phyloP scores from a whole-genome alignment of 495 filamentous ascomycete species.

The Annulohypoxylon maeteangense region DNA sequence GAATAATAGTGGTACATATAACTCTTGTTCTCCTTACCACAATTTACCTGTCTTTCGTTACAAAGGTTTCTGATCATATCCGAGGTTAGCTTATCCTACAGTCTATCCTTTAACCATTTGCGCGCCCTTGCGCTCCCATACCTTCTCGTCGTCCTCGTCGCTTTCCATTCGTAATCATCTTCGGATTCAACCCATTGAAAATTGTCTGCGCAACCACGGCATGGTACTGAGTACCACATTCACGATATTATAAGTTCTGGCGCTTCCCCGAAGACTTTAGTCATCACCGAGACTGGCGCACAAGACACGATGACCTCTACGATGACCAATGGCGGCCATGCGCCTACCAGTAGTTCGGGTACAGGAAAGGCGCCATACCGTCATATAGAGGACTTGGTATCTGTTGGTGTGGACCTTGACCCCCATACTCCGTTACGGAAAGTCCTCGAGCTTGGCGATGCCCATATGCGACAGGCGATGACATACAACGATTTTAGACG shows the following conservation, averaged over 20 bases:
- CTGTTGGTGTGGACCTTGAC: conserved; percentile 56
- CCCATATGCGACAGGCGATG: conserved; percentile 61
- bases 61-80: neutral
- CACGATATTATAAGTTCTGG: conserved; percentile 41
- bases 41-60: neutral
- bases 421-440: conserved; percentile 58
- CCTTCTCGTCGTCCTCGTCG: neutral
- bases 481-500: conserved; percentile 62
- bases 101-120: neutral
- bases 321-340: neutral
- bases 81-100: neutral
- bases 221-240: neutral
- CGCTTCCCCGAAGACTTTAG: conserved; percentile 28
- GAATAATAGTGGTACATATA: conserved; percentile 44
- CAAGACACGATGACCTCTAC: conserved; percentile 13
- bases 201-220: neutral
- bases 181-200: neutral
- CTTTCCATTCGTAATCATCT: neutral
- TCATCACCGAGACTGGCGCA: conserved; percentile 8
- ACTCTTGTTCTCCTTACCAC: neutral
- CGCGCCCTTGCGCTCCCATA: neutral
- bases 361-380: conserved; percentile 61
- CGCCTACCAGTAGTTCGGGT: conserved; percentile 18
- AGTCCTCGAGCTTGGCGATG: conserved; percentile 62
- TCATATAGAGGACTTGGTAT: conserved; percentile 79